Evolutionary conservation across 192 early-diverging fungal species (phyloP).

Genomic region (Haplosporangium gracile): DNA sequence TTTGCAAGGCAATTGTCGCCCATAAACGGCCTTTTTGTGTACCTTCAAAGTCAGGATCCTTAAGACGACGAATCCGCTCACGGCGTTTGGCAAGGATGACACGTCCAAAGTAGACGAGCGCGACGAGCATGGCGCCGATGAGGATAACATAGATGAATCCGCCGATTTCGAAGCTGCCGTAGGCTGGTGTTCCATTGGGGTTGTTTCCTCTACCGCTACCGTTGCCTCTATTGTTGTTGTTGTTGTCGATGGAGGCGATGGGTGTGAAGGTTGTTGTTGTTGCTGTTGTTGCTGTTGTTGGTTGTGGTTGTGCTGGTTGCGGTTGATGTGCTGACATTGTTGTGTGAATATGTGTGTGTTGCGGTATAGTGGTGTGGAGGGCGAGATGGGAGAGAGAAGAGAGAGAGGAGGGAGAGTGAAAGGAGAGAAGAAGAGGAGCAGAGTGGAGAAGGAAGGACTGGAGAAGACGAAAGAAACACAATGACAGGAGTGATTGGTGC

Average conservation of each 20-base stretch:
- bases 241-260: background rate
- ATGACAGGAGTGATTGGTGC: background rate
- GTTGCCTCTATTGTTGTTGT: background rate
- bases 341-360: background rate
- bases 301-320: background rate
- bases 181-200: background rate
- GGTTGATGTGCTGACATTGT: background rate
- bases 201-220: background rate
- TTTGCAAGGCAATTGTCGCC: no score
- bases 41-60: conserved; percentile 42
- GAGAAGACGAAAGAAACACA: background rate
- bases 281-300: background rate
- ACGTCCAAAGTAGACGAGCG: conserved; percentile 28
- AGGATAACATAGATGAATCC: conserved; percentile 34
- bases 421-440: no score
- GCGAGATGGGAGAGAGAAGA: background rate
- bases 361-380: background rate
- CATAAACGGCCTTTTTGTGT: background rate
- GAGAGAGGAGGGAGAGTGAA: background rate
- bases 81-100: conserved; percentile 12
- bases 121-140: conserved; percentile 5
- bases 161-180: conserved; percentile 12
- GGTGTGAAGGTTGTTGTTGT: background rate
- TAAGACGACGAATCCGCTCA: conserved; percentile 4
- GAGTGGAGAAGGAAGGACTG: background rate